Percentiles rank a stretch among this genome's conserved stretches.
Conservation (phyloP, 2,329 filamentous ascomycete species). For the Plectosphaerella cucumerina region DNA sequence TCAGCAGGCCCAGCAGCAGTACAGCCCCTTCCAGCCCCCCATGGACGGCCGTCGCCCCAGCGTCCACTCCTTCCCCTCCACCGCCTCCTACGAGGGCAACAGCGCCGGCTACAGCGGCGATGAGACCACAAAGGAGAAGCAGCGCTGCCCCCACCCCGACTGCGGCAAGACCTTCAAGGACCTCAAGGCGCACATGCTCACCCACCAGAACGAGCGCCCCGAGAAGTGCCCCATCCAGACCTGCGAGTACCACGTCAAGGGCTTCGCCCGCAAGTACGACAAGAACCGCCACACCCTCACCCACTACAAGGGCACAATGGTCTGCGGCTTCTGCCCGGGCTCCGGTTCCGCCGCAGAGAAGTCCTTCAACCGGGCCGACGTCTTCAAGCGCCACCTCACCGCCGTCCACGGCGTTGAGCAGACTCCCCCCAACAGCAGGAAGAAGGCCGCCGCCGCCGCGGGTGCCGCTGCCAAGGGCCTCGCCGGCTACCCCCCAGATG, state of each 20-base stretch:
- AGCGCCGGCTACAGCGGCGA: constrained; percentile 49
- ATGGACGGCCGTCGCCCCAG: constrained; percentile 58
- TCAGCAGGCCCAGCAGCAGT: constrained; percentile 35
- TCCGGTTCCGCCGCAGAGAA: constrained; percentile 87
- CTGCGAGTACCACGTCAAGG: constrained; percentile 89
- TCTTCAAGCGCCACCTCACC: constrained; percentile 92
- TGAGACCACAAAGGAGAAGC: constrained; percentile 59
- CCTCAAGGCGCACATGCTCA: constrained; percentile 90
- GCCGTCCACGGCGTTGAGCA: constrained; percentile 91
- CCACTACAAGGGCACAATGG: constrained; percentile 97
- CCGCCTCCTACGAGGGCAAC: constrained; percentile 49
- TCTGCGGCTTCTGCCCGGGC: constrained; percentile 90
- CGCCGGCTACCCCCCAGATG: constrained; percentile 67
- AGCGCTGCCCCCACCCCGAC: constrained; percentile 75
- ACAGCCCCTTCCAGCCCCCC: constrained; percentile 49
- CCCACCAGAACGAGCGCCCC: constrained; percentile 83
- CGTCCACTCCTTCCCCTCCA: constrained; percentile 63
- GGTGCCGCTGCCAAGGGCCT: constrained; percentile 56
- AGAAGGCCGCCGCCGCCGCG: constrained; percentile 47
- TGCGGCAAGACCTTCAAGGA: constrained; percentile 88
- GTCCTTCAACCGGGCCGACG: constrained; percentile 91
- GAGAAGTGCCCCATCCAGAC: constrained; percentile 92
- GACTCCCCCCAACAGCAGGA: constrained; percentile 85
- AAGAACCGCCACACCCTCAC: constrained; percentile 93
- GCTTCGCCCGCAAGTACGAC: constrained; percentile 93